Evolutionary conservation across 495 filamentous ascomycete species (phyloP).

Genomic region (Venustampulla echinocandica): DNA sequence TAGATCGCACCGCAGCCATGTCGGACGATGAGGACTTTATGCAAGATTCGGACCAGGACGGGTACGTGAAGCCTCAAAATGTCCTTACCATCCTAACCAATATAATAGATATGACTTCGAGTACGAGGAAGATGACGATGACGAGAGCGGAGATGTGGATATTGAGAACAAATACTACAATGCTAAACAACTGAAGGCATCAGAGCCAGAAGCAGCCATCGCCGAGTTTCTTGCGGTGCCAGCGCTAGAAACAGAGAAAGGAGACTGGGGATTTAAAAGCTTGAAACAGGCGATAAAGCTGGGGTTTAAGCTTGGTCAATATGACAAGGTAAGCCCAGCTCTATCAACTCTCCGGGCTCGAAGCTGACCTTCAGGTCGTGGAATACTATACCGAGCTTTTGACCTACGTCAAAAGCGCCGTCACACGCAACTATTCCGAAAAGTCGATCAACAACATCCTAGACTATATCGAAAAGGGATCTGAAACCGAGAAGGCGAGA

Average conservation of each 20-base stretch:
- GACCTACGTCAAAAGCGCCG: slow-evolving; percentile 93
- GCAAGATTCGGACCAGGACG: slow-evolving; percentile 92
- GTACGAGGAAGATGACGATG: slow-evolving; percentile 85
- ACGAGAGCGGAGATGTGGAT: slow-evolving; percentile 79
- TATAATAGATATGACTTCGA: slow-evolving; percentile 81
- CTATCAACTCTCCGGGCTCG: background rate
- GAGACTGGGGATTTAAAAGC: slow-evolving; percentile 98
- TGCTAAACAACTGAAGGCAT: slow-evolving; percentile 90
- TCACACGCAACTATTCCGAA: slow-evolving; percentile 96
- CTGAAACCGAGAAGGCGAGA: slow-evolving; percentile 65
- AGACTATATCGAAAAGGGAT: slow-evolving; percentile 84
- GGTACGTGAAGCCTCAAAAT: slow-evolving; percentile 36
- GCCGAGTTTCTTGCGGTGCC: slow-evolving; percentile 86
- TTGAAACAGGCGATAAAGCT: slow-evolving; percentile 97
- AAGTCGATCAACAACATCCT: slow-evolving; percentile 99
- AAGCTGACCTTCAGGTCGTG: slow-evolving; percentile 56
- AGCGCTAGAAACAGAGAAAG: slow-evolving; percentile 68
- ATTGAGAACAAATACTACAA: slow-evolving; percentile 99
- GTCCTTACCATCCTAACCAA: slow-evolving; percentile 8
- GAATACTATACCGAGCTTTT: slow-evolving; percentile 92
- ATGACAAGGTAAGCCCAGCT: slow-evolving; percentile 56
- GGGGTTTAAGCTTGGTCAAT: slow-evolving; percentile 80
- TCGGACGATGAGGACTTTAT: slow-evolving; percentile 96
- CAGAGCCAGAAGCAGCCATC: slow-evolving; percentile 79
- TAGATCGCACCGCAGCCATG: slow-evolving; percentile 51